Percentiles rank a stretch among this genome's conserved stretches.
These are phyloP conservation scores for Waltergamsia citrina DNA, from an alignment of 2,329 filamentous ascomycete genomes.

Conservation along the genomic window DNA sequence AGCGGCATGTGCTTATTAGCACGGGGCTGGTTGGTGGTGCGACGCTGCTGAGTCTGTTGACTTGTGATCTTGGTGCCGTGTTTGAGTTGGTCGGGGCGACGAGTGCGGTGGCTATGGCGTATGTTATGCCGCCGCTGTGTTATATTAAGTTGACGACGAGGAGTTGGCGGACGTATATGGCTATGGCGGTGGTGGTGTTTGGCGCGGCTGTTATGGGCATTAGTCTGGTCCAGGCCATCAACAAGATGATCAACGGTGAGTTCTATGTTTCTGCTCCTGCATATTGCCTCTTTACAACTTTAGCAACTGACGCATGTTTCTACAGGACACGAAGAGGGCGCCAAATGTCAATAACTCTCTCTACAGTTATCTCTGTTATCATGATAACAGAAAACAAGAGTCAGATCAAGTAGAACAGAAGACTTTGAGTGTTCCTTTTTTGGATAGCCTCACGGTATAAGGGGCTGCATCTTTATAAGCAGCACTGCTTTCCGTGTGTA, in stretches of 20 bases:
- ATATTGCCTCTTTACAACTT: background rate
- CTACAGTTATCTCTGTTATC: no score
- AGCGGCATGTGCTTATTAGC: slow-evolving; percentile 79
- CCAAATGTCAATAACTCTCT: slow-evolving; percentile 5
- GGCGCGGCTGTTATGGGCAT: slow-evolving; percentile 74
- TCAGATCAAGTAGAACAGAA: no score
- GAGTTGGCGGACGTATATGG: slow-evolving; percentile 64
- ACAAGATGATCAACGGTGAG: slow-evolving; percentile 52
- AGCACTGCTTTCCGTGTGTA: no score
- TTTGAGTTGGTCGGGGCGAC: slow-evolving; percentile 96
- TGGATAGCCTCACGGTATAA: no score
- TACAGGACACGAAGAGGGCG: slow-evolving; percentile 5
- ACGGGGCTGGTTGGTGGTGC: slow-evolving; percentile 72
- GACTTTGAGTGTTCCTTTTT: no score
- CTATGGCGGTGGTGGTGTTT: slow-evolving; percentile 66
- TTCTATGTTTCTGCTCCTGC: slow-evolving; percentile 4
- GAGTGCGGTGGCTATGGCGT: slow-evolving; percentile 86
- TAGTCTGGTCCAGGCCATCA: slow-evolving; percentile 62
- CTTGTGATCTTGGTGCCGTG: slow-evolving; percentile 87
- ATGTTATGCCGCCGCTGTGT: slow-evolving; percentile 89
- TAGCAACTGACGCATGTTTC: background rate
- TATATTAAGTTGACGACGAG: slow-evolving; percentile 85
- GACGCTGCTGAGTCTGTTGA: slow-evolving; percentile 69
- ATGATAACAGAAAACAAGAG: background rate
- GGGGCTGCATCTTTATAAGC: no score